Evolutionary conservation across 441 rosid species (phyloP), one percentile per base, ranked within the genome.

Genomic region (Erysimum pusillum): DNA sequence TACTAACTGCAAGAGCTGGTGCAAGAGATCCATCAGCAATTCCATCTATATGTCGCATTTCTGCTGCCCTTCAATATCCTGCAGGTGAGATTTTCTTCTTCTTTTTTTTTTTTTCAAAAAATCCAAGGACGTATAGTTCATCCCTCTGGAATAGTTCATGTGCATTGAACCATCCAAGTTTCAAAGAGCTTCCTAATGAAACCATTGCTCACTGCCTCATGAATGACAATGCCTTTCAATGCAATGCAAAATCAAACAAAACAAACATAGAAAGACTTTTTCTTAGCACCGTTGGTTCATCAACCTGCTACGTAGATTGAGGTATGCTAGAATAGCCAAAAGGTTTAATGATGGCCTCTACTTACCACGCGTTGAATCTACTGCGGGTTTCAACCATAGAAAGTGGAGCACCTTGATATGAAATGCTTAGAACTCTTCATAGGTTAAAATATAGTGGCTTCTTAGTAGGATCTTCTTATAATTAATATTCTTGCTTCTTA

Each of bases 21-120:
- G 90, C 98, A 63, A 86, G 97, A 81, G 99, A 94, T 88, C 98
- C 99, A 73, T 96, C 99, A 22, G 99, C 98, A 58, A 86, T 96
- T 80, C 98, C 98, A 64, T 96, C 99, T 71, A 88, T 96, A 80
- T 96, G 98, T 45, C 98, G 98, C 69, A 79, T 96, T 75, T 89
- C 99, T 69, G 98, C 98, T 57, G 96, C 98, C 64, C 95, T 96
- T 79, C 99, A 92, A 49, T 96, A 92, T 79, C 98, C 98, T 77
- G 85, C 96, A 68, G 98, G 99, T 94, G 20, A 69, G 76, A 49
- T 34, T 32, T 17, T 65, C 6, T 17, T 69, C 17, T 39, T 6
- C 32, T 38, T 13, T 15, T 45, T 42, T 3, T n/a, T n/a, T n/a
- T 31, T n/a, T 28, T 28, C 31, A 28, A 12, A 9, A 46, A 63